Evolutionary conservation across 1,284 basidiomycete genomes (phyloP).

Genomic region (Cryptococcus neoformans): DNA sequence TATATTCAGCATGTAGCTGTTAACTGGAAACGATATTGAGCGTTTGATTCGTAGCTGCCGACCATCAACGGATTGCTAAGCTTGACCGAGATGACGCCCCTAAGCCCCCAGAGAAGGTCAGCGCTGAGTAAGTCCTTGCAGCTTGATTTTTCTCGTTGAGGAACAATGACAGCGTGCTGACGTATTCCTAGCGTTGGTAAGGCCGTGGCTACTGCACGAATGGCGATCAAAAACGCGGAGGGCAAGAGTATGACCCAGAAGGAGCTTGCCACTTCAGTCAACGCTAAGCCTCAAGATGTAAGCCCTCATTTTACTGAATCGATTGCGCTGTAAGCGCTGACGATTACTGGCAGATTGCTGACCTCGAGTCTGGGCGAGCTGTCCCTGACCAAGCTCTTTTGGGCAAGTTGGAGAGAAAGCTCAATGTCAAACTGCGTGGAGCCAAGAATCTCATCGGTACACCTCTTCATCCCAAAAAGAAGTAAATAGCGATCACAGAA

Average conservation of each 20-base stretch:
- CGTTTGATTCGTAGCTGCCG: conserved; percentile 55
- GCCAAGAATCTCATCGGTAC: conserved; percentile 46
- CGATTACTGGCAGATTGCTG: conserved; percentile 48
- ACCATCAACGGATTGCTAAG: conserved; percentile 91
- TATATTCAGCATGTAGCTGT: conserved; percentile 6
- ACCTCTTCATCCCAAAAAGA: conserved; percentile 45
- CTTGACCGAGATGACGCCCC: conserved; percentile 96
- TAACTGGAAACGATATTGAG: conserved; percentile 10
- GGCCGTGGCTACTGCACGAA: conserved; percentile 80
- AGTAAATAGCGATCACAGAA: conserved; percentile 13
- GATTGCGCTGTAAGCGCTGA: not conserved
- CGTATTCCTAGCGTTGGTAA: conserved; percentile 49
- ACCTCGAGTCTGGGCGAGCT: conserved; percentile 87
- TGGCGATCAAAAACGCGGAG: conserved; percentile 53
- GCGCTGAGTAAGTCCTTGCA: conserved; percentile 34
- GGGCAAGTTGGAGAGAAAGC: conserved; percentile 81
- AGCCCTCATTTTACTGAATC: conserved; percentile 12
- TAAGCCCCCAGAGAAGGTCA: conserved; percentile 84
- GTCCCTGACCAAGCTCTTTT: conserved; percentile 88
- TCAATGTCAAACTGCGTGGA: conserved; percentile 93
- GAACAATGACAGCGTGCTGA: not conserved
- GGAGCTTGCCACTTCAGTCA: conserved; percentile 71
- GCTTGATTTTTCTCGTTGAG: not conserved
- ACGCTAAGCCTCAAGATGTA: conserved; percentile 50
- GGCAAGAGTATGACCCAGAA: conserved; percentile 68